Conservation (phyloP, 2,329 filamentous ascomycete genomes). For the Emmonsiellopsis sp. region DNA sequence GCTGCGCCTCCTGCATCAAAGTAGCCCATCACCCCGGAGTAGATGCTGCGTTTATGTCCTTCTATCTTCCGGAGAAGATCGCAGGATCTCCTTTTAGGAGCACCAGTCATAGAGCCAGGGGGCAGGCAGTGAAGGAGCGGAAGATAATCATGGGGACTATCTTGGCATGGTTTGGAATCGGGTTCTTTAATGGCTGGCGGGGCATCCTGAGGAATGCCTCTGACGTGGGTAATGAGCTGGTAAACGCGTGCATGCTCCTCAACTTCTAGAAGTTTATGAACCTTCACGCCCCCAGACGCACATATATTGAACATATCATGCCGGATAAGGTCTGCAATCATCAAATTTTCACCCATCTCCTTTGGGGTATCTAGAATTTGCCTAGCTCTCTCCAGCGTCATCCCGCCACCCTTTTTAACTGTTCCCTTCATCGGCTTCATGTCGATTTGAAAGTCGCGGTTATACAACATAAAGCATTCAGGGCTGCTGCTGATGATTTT, state of each 20-base stretch:
- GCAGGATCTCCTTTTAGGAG: constrained; percentile 86
- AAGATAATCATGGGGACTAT: constrained; percentile 48
- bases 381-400: constrained; percentile 62
- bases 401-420: constrained; percentile 62
- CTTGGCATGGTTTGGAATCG: neutral
- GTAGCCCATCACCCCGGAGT: constrained; percentile 83
- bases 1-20: constrained; percentile 74
- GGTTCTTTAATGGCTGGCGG: constrained; percentile 10
- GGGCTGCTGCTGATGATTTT: constrained; percentile 77
- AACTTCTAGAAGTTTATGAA: constrained; percentile 73
- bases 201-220: constrained; percentile 41
- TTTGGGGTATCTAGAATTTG: constrained; percentile 69
- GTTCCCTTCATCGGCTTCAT: constrained; percentile 97
- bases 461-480: constrained; percentile 74
- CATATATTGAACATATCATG: constrained; percentile 84
- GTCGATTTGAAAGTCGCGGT: constrained; percentile 33
- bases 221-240: constrained; percentile 82
- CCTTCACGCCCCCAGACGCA: constrained; percentile 60
- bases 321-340: constrained; percentile 92
- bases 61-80: constrained; percentile 69
- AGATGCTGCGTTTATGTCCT: constrained; percentile 55
- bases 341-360: constrained; percentile 89
- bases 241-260: constrained; percentile 88
- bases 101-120: constrained; percentile 91
- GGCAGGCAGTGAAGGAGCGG: constrained; percentile 70